These are phyloP conservation scores for Gryganskiella cystojenkinii DNA, from an alignment of 192 early-diverging fungal genomes.

Conservation along the genomic window DNA sequence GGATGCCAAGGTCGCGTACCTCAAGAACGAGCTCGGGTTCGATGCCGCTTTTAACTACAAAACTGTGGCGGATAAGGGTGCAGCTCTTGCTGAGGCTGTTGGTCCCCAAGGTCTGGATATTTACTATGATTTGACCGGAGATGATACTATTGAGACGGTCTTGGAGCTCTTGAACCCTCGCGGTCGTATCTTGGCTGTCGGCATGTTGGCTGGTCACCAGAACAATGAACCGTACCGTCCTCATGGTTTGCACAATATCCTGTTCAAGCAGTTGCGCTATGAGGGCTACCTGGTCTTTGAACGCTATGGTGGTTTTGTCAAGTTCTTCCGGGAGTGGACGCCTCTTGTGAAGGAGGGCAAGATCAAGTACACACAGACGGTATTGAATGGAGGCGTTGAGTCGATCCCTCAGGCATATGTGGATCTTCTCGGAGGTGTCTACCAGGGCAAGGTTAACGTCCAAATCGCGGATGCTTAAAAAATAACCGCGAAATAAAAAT, in stretches of 20 bases:
- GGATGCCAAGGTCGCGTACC: conserved; percentile 85
- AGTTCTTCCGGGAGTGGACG: conserved; percentile 28
- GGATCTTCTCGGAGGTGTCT: conserved; percentile 19
- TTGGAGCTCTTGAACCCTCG: conserved; percentile 31
- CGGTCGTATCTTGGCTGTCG: conserved; percentile 23
- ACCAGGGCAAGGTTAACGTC: conserved; percentile 33
- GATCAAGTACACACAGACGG: conserved; percentile 26
- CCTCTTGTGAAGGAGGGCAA: conserved; percentile 37
- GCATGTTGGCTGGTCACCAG: conserved; percentile 19
- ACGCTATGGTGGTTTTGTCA: conserved; percentile 8
- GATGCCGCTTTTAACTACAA: conserved; percentile 97
- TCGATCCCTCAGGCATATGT: conserved; percentile 18
- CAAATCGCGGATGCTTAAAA: conserved; percentile 16
- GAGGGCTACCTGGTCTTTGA: conserved; percentile 34
- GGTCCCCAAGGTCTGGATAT: conserved; percentile 70
- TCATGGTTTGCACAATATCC: conserved; percentile 20
- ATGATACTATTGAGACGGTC: conserved; percentile 28
- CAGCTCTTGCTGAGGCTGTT: conserved; percentile 13
- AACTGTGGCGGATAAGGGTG: conserved; percentile 51
- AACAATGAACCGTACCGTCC: conserved; percentile 6
- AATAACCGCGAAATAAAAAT: too few species aligned
- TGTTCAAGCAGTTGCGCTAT: conserved; percentile 39
- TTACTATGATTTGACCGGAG: conserved; percentile 89
- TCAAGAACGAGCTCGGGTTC: conserved; percentile 75
- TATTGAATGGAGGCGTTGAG: background rate